Evolutionary conservation across 179 eudicot genomes (phyloP), one percentile per base, ranked within the genome.

Genomic region (Spergularia azorica): DNA sequence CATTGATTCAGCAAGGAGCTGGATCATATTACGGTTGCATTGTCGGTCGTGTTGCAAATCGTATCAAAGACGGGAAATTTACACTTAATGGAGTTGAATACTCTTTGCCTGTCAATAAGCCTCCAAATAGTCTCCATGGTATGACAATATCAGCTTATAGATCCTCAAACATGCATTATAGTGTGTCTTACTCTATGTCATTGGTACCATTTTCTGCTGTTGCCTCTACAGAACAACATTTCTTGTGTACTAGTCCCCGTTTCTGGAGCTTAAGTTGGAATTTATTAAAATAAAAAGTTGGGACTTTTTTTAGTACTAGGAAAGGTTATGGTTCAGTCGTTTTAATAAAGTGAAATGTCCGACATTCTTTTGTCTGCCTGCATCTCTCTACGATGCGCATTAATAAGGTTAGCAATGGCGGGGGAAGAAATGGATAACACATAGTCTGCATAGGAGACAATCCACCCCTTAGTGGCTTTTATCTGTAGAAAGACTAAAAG

Each of bases 41-140:
- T 71, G 98, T 95, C 38, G 98, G 98, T 55, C 92, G 98, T 66
- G 98, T 95, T 26, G 99, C 99, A n/a, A 95, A 95, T 72, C 87
- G 99, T 84, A 93, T 93, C 80, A 93, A 94, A 84, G 91, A 84
- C 32, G 99, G 99, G 39, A 93, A 93, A 76, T 95, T 95, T 74
- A 86, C 87, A 18, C 84, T 95, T 1, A 72, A 90, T 82, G 99
- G 98, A 39, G 80, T 82, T 56, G 88, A 88, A 5, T 85, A 90
- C 81, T 59, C 97, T 67, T 81, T 95, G 84, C 86, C 97, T 50
- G 63, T 95, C 77, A 95, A 91, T 89, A 90, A 87, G 16, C 92
- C 92, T 59, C 99, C 98, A 55, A 88, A 93, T 77, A 87, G 94
- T 84, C 94, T 95, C 72, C 99, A 95, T 76, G 99, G 99, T 95